Conservation (phyloP, 129 eudicot species). For the Flaveria bidentis region DNA sequence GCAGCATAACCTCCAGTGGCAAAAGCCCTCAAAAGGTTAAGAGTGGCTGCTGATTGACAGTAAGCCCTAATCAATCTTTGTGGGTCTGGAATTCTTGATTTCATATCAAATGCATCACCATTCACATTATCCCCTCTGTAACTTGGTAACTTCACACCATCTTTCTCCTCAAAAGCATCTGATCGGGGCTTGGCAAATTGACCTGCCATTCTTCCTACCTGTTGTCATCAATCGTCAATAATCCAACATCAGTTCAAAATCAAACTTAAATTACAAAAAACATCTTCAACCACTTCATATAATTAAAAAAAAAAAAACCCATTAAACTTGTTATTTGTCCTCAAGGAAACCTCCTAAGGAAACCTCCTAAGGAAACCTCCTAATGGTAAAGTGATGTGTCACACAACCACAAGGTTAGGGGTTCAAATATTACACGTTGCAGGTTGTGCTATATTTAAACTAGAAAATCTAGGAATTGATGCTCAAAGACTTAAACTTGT, state of each 20-base stretch:
- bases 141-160: conserved; percentile 90
- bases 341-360: no score
- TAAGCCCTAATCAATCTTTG: conserved; percentile 94
- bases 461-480: background rate
- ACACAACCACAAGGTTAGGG: no score
- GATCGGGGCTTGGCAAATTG: conserved; percentile 97
- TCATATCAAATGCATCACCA: conserved; percentile 77
- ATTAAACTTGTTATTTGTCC: background rate
- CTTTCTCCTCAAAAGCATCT: conserved; percentile 74
- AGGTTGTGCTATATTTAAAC: no score
- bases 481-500: background rate
- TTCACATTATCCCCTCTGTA: conserved; percentile 92
- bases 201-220: conserved; percentile 99
- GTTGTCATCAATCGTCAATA: background rate
- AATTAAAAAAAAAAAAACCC: background rate
- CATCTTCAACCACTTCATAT: conserved; percentile 1
- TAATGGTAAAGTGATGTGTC: no score
- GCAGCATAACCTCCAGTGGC: conserved; percentile 98
- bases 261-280: background rate
- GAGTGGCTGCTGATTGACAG: conserved; percentile 87
- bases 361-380: no score
- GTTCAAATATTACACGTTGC: no score
- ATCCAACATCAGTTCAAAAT: conserved; percentile 20
- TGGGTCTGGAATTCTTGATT: conserved; percentile 89
- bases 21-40: conserved; percentile 91